Evolutionary conservation across 2,329 filamentous ascomycete species (phyloP), one percentile per base, ranked within the genome.

Genomic region (Cadophora malorum): DNA sequence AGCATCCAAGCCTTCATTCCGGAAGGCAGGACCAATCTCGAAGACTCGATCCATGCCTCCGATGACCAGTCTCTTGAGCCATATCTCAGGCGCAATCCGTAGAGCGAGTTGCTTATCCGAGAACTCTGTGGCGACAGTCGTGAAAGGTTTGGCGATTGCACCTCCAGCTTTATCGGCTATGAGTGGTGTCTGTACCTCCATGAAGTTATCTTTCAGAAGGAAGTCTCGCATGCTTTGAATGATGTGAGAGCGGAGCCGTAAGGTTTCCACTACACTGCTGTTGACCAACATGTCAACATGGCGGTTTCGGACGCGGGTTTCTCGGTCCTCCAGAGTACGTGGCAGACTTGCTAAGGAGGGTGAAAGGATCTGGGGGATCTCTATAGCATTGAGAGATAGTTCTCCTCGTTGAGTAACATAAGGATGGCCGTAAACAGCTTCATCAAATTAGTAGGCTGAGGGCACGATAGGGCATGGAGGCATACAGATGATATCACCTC

Each of bases 171-270:
- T 86, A 58, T 90, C 88, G 8, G 92, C 90, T 63, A 99, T 84
- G 67, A 98, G 93, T 0, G 96, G 96, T 0, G 96, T 99, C 74
- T 91, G 92, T 58, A 98, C 94, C 80, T 97, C 94, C 64, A 94
- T 82, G 76, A 97, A 97, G 6, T 86, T 85, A 56, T 86, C 84
- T 9, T 88, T 83, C 68, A 92, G 83, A 65, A 98, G 88, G 77
- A 91, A 93, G 63, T 88, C 85, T 45, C 93, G 89, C 71, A 98
- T 84, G 72, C 88, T 86, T 67, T 90, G 88, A 71, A 93, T 89
- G 68, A 98, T 87, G 47, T 88, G 82, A 0, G 93, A 90, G 45
- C 95, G 89, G 28, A 96, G 83, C 38, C 90, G 86, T 62, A 98
- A 81, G 1, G 89, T 88, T 75, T 96, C 89, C 14, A 88, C 83